Percentiles rank a stretch among this genome's conserved stretches.
Conservation (phyloP, 306 rosid species). For the Phaseolus lunatus region DNA sequence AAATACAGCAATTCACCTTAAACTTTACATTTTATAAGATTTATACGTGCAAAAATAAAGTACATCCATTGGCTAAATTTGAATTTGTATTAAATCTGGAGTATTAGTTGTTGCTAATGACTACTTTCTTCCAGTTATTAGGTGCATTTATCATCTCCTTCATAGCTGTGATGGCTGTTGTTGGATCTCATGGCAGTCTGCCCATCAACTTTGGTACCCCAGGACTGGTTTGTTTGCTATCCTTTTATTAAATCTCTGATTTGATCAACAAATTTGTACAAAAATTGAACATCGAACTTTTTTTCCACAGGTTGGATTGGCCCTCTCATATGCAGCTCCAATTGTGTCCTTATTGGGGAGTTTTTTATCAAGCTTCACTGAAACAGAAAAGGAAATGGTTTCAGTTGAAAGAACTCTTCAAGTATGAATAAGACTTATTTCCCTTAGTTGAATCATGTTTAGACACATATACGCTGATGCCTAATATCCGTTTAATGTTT, state of each 20-base stretch:
- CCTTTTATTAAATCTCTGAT: conserved; percentile 41
- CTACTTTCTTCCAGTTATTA: conserved; percentile 69
- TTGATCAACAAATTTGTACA: conserved; percentile 26
- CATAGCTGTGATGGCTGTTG: conserved; percentile 90
- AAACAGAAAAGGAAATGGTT: conserved; percentile 99
- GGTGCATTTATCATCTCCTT: conserved; percentile 84
- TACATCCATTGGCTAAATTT: conserved; percentile 2
- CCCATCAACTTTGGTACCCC: conserved; percentile 87
- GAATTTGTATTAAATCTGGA: conserved; percentile 29
- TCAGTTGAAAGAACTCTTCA: conserved; percentile 91
- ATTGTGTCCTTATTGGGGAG: conserved; percentile 82
- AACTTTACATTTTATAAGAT: conserved; percentile 20
- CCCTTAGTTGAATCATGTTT: conserved; percentile 1
- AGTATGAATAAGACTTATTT: conserved; percentile 59
- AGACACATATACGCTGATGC: conserved; percentile 22
- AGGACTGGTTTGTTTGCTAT: conserved; percentile 75
- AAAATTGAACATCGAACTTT: conserved; percentile 34
- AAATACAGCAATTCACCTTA: conserved; percentile 10
- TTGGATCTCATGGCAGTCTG: conserved; percentile 71
- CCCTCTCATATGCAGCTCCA: conserved; percentile 94
- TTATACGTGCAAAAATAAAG: background rate
- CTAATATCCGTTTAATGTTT: conserved; percentile 43
- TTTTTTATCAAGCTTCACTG: conserved; percentile 89
- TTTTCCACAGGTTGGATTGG: conserved; percentile 81
- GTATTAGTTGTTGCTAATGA: conserved; percentile 37